A percentile compares a stretch with the other conserved stretches of the same genome.
Conservation (phyloP, 495 filamentous ascomycete species). For the Gamarada debralockiae region DNA sequence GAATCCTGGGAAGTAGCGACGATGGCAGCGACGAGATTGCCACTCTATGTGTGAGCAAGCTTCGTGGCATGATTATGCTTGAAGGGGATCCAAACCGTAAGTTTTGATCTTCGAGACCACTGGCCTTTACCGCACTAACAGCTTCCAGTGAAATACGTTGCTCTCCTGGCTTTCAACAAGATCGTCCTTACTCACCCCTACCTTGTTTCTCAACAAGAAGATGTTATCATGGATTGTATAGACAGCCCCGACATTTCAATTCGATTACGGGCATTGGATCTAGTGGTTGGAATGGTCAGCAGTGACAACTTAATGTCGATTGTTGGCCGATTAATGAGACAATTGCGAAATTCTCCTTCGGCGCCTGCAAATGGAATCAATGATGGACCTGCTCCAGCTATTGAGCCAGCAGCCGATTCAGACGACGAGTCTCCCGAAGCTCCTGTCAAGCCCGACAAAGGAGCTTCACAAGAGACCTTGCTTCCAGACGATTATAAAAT, state of each 20-base stretch:
- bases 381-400: constrained; percentile 15
- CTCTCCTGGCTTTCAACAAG: constrained; percentile 87
- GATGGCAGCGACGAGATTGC: constrained; percentile 86
- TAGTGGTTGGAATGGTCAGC: constrained; percentile 88
- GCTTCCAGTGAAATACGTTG: constrained; percentile 86
- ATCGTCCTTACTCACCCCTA: constrained; percentile 86
- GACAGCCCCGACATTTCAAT: constrained; percentile 97
- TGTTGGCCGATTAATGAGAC: constrained; percentile 79
- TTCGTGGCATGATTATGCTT: constrained; percentile 87
- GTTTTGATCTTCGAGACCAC: constrained; percentile 27
- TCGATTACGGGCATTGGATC: constrained; percentile 83
- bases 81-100: constrained; percentile 90
- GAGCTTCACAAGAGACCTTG: constrained; percentile 33
- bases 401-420: constrained; percentile 48
- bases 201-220: constrained; percentile 85
- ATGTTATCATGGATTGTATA: constrained; percentile 92
- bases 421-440: constrained; percentile 54
- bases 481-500: constrained; percentile 80
- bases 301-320: constrained; percentile 77
- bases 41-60: constrained; percentile 85
- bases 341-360: constrained; percentile 57
- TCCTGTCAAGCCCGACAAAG: constrained; percentile 31
- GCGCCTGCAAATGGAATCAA: constrained; percentile 25
- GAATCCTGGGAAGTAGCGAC: constrained; percentile 77
- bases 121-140: neutral